These are phyloP conservation scores for Terfezia claveryi DNA, from an alignment of 495 filamentous ascomycete genomes.

Conservation along the genomic window DNA sequence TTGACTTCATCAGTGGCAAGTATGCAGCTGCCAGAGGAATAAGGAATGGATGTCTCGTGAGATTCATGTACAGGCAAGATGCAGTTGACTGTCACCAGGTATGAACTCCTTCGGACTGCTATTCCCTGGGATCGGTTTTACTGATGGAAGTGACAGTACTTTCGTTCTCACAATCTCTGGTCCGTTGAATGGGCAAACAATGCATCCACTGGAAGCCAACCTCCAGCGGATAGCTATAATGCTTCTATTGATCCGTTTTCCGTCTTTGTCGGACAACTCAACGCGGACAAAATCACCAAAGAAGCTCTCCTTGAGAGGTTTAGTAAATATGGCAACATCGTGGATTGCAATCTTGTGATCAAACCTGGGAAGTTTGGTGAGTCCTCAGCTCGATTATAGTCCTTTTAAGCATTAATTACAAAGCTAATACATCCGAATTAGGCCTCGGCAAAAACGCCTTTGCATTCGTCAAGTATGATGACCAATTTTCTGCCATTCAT, in stretches of 20 bases:
- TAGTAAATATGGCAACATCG: conserved; percentile 9
- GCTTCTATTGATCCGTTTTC: conserved; percentile 13
- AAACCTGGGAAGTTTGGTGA: conserved; percentile 11
- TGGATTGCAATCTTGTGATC: conserved; percentile 16
- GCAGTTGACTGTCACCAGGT: conserved; percentile 18
- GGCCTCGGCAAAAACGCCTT: conserved; percentile 14
- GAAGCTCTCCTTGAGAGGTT: conserved; percentile 11
- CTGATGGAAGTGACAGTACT: conserved; percentile 6
- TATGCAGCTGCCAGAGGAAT: conserved; percentile 12
- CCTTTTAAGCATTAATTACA: not conserved
- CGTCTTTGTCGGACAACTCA: conserved; percentile 15
- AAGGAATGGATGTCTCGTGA: conserved; percentile 12
- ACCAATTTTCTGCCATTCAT: conserved; percentile 8
- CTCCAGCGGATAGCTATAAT: conserved; percentile 3
- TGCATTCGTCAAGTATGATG: conserved; percentile 15
- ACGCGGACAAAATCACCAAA: conserved; percentile 10
- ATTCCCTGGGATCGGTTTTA: not conserved
- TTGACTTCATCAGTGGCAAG: conserved; percentile 12
- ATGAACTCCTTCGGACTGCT: not conserved
- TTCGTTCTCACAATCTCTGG: conserved; percentile 13
- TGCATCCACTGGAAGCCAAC: conserved; percentile 4
- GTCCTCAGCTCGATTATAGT: not conserved
- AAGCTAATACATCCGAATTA: not conserved
- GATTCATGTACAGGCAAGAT: conserved; percentile 17
- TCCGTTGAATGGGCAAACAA: conserved; percentile 17